Percentiles rank a stretch among this genome's conserved stretches.
These are phyloP conservation scores for Carpinus viminea DNA, from an alignment of 306 rosid species.

Conservation along the genomic window DNA sequence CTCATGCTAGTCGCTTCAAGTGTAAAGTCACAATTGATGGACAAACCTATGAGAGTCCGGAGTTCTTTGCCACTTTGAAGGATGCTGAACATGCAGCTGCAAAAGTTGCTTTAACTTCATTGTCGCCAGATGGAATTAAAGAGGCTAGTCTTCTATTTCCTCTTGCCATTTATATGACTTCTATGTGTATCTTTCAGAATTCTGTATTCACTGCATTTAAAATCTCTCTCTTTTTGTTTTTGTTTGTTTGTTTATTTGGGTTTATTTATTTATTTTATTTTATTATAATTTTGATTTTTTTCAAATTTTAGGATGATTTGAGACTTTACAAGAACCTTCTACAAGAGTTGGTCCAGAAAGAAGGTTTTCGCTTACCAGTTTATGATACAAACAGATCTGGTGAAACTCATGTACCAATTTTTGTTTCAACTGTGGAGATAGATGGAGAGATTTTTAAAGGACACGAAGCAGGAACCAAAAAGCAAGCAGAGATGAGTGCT, in stretches of 20 bases:
- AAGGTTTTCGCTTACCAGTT: slow-evolving; percentile 48
- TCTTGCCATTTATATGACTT: slow-evolving; percentile 15
- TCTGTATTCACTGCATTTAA: not conserved
- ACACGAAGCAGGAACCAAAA: slow-evolving; percentile 60
- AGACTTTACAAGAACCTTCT: slow-evolving; percentile 74
- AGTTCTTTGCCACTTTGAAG: slow-evolving; percentile 55
- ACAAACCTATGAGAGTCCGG: slow-evolving; percentile 56
- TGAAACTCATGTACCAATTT: slow-evolving; percentile 56
- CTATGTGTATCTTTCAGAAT: slow-evolving; percentile 8
- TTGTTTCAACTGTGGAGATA: slow-evolving; percentile 69
- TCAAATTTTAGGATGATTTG: slow-evolving; percentile 46
- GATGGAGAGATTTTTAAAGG: slow-evolving; percentile 59
- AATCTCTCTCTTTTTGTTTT: not conserved
- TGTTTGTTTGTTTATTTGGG: too few species aligned
- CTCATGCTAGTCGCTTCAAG: slow-evolving; percentile 67
- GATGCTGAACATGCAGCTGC: slow-evolving; percentile 95
- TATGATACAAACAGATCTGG: slow-evolving; percentile 56
- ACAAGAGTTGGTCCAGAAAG: slow-evolving; percentile 74
- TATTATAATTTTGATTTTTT: not conserved
- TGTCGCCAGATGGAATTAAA: slow-evolving; percentile 46
- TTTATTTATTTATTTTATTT: too few species aligned
- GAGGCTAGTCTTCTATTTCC: slow-evolving; percentile 55
- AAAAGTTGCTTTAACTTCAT: slow-evolving; percentile 61
- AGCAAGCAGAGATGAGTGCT: slow-evolving; percentile 76
- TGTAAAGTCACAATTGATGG: slow-evolving; percentile 68